Evolutionary conservation across 257 asterid species (phyloP), one percentile per base, ranked within the genome.

Genomic region (Cruciata laevipes): DNA sequence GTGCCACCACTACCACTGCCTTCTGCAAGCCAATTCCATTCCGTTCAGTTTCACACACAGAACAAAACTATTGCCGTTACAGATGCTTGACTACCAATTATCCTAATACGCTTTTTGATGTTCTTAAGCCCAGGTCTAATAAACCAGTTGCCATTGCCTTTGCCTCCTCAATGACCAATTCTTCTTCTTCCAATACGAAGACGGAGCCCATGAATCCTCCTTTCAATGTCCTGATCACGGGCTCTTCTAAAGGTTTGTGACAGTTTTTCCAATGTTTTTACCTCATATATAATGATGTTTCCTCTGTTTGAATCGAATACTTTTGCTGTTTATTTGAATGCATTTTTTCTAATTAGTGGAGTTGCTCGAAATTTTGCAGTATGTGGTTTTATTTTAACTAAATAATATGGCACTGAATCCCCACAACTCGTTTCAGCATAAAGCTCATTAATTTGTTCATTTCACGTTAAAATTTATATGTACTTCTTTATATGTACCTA

Each of bases 141-240:
- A 69, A n/a, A 33, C 25, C 63, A 32, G 24, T 35, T 70, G 67
- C 51, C n/a, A n/a, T n/a, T n/a, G 66, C 74, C 69, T 42, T 49
- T n/a, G 23, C 59, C 62, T 70, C 52, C 0, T 47, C 55, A 16
- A 33, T 35, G 20, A 61, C 40, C n/a, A 63, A 77, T 63, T 63
- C 83, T 63, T 63, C 83, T 71, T 69, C 76, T 33, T 44, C 82
- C 38, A 61, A 62, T 11, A 68, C 33, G 40, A 66, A 65, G 35
- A 56, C 52, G 33, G 94, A 84, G 68, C 86, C 85, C 21, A 91
- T 87, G 96, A 11, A 81, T 74, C 95, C 95, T 35, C 98, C 98
- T 18, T 89, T 78, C 69, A 89, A 86, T 66, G 96, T 91, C 68
- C 80, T 91, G 82, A 89, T 89, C 71, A 91, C 95, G 6, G 98